Conservation (phyloP, 106 monocot genomes). For the Dendrobium catenatum region DNA sequence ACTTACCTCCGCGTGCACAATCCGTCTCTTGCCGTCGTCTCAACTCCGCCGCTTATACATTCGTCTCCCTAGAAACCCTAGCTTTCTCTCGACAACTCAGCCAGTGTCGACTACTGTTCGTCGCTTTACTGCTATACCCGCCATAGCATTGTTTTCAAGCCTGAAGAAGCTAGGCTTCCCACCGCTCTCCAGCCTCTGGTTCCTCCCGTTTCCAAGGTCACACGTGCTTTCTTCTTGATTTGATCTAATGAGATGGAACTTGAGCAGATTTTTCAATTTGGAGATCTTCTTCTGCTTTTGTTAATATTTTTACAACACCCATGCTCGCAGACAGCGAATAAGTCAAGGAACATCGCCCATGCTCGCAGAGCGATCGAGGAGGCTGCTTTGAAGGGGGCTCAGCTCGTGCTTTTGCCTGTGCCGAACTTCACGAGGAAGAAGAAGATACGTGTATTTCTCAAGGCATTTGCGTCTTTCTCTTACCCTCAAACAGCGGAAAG, state of each 20-base stretch:
- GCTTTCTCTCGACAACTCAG: background rate
- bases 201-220: conserved; percentile 63
- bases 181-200: conserved; percentile 43
- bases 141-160: conserved; percentile 45
- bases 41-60: background rate
- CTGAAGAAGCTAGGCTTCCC: conserved; percentile 74
- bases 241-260: background rate
- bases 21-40: background rate
- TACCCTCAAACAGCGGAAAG: no score
- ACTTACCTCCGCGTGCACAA: background rate
- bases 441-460: no score
- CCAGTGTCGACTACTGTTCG: conserved; percentile 1
- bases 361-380: conserved; percentile 81
- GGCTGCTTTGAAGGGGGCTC: conserved; percentile 72
- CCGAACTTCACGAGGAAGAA: no score
- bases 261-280: background rate
- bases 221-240: background rate
- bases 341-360: conserved; percentile 81
- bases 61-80: background rate
- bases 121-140: conserved; percentile 15
- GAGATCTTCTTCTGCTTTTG: background rate
- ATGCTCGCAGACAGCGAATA: conserved; percentile 48
- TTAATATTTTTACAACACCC: no score
- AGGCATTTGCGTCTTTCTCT: no score
- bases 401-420: conserved; percentile 89